Evolutionary conservation across 2,329 filamentous ascomycete genomes (phyloP).

Genomic region (Pseudocercospora macadamiae): DNA sequence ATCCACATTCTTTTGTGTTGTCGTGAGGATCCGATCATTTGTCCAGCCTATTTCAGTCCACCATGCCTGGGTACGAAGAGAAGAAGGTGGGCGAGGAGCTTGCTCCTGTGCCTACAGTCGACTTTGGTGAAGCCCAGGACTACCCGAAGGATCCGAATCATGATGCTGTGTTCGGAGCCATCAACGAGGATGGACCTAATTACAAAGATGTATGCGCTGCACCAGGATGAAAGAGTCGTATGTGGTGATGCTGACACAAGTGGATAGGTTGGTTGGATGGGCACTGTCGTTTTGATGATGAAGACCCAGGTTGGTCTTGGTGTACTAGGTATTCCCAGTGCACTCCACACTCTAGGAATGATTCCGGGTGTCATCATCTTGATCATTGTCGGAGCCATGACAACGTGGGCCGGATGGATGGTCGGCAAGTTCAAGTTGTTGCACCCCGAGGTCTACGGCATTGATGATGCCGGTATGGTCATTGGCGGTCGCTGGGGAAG

Average conservation of each 20-base stretch:
- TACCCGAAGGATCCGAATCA: conserved; percentile 14
- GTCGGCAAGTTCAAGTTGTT: conserved; percentile 57
- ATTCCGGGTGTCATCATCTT: conserved; percentile 54
- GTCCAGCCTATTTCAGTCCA: no score
- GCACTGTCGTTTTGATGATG: conserved; percentile 50
- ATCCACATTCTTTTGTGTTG: conserved; percentile 6
- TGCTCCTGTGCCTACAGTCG: conserved; percentile 19
- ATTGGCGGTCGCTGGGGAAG: conserved; percentile 58
- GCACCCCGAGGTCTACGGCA: conserved; percentile 60
- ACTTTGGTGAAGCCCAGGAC: conserved; percentile 24
- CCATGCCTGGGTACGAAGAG: conserved; percentile 17
- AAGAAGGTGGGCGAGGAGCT: conserved; percentile 25
- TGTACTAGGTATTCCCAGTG: conserved; percentile 54
- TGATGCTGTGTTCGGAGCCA: conserved; percentile 26
- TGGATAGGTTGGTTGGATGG: conserved; percentile 43
- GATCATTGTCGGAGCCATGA: conserved; percentile 45
- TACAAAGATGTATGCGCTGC: conserved; percentile 29
- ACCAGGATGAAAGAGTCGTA: background rate
- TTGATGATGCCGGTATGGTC: conserved; percentile 59
- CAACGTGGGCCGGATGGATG: conserved; percentile 55
- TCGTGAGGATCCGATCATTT: no score
- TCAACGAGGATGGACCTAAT: conserved; percentile 23
- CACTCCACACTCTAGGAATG: conserved; percentile 48
- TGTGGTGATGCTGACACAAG: background rate
- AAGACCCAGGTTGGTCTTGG: conserved; percentile 52